phyloP scores from a whole-genome alignment of 2,329 filamentous ascomycete species.

The Pyricularia sp. region DNA sequence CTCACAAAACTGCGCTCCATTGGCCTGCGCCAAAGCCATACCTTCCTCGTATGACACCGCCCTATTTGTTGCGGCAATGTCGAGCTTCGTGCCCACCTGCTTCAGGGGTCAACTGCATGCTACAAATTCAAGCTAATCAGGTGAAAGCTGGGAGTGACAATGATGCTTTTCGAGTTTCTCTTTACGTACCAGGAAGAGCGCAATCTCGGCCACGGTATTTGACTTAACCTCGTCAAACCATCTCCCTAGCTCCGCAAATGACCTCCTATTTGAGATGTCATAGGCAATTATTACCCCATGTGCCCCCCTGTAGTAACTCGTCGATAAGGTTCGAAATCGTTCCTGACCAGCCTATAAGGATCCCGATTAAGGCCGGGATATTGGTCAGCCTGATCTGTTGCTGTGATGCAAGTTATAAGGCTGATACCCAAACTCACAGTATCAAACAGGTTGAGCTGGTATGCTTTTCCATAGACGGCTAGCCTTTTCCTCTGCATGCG shows the following conservation, averaged over 20 bases:
- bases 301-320: conserved; percentile 40
- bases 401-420: not conserved
- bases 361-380: not conserved
- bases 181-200: conserved; percentile 32
- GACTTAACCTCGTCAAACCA: conserved; percentile 45
- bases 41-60: conserved; percentile 39
- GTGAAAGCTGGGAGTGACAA: conserved; percentile 5
- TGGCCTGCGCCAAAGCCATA: conserved; percentile 31
- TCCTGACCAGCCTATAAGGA: conserved; percentile 31
- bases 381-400: not conserved
- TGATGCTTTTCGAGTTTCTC: conserved; percentile 11
- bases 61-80: conserved; percentile 31
- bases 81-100: conserved; percentile 37
- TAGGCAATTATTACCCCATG: conserved; percentile 41
- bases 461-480: conserved; percentile 39
- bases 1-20: conserved; percentile 41
- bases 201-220: conserved; percentile 38
- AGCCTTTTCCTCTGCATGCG: conserved; percentile 39
- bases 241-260: conserved; percentile 40
- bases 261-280: conserved; percentile 37
- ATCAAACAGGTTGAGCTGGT: conserved; percentile 43
- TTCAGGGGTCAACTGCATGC: conserved; percentile 9
- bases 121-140: not conserved
- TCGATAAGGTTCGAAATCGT: conserved; percentile 39
- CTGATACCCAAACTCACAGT: conserved; percentile 24